Evolutionary conservation across 1,284 basidiomycete genomes (phyloP), one percentile per base, ranked within the genome.

Genomic region (Testicularia cyperi): DNA sequence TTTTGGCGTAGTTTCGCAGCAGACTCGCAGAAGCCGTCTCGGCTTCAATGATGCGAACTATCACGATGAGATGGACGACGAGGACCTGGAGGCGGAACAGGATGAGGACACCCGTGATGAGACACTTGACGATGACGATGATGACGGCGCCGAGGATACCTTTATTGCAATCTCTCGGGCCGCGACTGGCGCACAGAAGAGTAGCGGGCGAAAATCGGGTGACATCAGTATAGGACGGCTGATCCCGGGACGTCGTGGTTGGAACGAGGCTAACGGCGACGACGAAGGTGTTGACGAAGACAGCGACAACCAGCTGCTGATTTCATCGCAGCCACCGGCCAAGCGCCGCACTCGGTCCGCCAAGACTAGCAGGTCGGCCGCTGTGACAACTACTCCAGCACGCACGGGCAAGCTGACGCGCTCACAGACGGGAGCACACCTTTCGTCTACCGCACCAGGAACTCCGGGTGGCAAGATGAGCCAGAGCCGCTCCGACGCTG

Each of bases 71-170:
- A 13, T 37, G 14, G 43, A 45, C 26, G 53, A 52, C 4, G 44
- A 31, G 6, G 52, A 43, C 2, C 16, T 2, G 7, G 33, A 46
- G 21, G 18, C 34, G 10, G 44, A 26, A 4, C 14, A 27, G 25
- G 44, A 31, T 9, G 38, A 46, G 25, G 55, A 35, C 4, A 26
- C 19, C 12, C 51, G 43, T 5, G 57, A 62, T 15, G 58, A 57
- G 1, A 66, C 63, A 10, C 55, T 63, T 25, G 51, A 54, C 13
- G 54, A 47, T n/a, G n/a, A n/a, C n/a, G n/a, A n/a, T n/a, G n/a
- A n/a, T n/a, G n/a, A n/a, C n/a, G n/a, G n/a, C n/a, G n/a, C n/a
- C n/a, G n/a, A n/a, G n/a, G n/a, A n/a, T n/a, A n/a, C n/a, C n/a
- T n/a, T n/a, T n/a, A n/a, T n/a, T n/a, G n/a, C n/a, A n/a, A n/a